Base-by-base conservation (phyloP, 176 grass and related monocot genomes). In the Pontederia paniculata region DNA sequence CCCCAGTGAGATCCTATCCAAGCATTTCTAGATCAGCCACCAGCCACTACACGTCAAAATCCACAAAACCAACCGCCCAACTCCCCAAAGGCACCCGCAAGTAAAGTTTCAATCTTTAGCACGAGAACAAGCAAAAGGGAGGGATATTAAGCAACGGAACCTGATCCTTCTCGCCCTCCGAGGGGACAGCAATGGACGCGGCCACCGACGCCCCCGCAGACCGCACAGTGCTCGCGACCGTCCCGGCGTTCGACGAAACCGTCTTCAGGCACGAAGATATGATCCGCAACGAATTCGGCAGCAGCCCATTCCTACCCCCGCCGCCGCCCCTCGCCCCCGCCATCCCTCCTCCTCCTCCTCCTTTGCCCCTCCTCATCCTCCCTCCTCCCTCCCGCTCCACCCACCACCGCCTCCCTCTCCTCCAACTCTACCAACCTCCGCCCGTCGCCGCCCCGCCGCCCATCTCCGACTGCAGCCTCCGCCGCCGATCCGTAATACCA, bases 221-320 rank as follows among this genome's bases (percentile, higher is more conserved):
- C 70, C 94, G 94, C 57, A 99, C 87, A 31, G 83, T 98, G 19
- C 86, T 93, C 48, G 87, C 94, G 45, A 99, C 94, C 44, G 94
- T 80, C 42, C 94, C 87, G 12, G 87, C 94, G 80, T 99, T 99
- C 43, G 83, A 93, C 2, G 94, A 88, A 9, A 99, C 94, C 63
- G 94, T 93, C 94, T 93, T 99, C 60, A 99, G 82, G 78, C 87
- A 99, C 19, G 94, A 93, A 41, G 94, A 99, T 53, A 99, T 88
- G 70, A 99, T 99, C 77, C 94, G 80, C 74, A 98, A 72, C 69
- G 94, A 98, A 75, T 74, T 84, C 59, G 94, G 94, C 46, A 99
- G 80, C 71, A 99, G 56, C 44, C 94, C 87, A 75, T 99, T 99
- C 74, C 69, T 86, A 51, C 67, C 87, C 54, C 77, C 78, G 50